Evolutionary conservation across 768 basidiomycete species (phyloP).

Genomic region (Hortiboletus flavorubellus): DNA sequence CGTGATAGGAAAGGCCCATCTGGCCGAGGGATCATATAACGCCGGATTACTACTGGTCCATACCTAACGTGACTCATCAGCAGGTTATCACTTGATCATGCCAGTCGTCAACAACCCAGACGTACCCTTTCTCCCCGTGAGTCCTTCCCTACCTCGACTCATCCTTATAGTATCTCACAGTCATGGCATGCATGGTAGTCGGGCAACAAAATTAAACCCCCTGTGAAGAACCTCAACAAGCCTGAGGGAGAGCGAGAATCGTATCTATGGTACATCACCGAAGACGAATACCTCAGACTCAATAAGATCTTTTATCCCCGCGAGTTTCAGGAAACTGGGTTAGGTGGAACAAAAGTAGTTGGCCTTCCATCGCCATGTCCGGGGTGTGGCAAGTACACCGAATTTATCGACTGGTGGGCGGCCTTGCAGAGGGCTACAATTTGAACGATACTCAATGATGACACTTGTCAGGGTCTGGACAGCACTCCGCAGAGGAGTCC

Average conservation of each 20-base stretch:
- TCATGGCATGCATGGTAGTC: neutral
- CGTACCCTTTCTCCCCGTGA: constrained; percentile 7
- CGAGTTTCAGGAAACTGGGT: constrained; percentile 12
- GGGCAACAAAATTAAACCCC: constrained; percentile 7
- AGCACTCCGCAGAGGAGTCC: constrained; percentile 16
- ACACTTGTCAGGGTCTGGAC: constrained; percentile 11
- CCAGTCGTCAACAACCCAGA: constrained; percentile 4
- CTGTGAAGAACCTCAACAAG: neutral
- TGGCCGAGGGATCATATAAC: neutral
- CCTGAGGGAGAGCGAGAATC: neutral
- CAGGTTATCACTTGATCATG: neutral
- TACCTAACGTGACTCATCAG: neutral
- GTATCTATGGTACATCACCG: constrained; percentile 19
- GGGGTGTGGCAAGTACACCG: constrained; percentile 18
- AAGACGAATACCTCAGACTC: constrained; percentile 17
- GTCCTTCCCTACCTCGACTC: neutral
- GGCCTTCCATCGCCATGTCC: constrained; percentile 4
- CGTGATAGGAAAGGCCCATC: neutral
- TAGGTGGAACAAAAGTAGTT: constrained; percentile 14
- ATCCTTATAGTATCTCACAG: neutral
- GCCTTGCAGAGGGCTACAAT: neutral
- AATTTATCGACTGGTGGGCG: constrained; percentile 12
- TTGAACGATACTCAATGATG: neutral
- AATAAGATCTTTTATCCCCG: constrained; percentile 9
- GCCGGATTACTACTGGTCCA: no score